These are phyloP conservation scores for Chloroidium sp. DNA, from an alignment of 163 green algal genomes.

Conservation along the genomic window DNA sequence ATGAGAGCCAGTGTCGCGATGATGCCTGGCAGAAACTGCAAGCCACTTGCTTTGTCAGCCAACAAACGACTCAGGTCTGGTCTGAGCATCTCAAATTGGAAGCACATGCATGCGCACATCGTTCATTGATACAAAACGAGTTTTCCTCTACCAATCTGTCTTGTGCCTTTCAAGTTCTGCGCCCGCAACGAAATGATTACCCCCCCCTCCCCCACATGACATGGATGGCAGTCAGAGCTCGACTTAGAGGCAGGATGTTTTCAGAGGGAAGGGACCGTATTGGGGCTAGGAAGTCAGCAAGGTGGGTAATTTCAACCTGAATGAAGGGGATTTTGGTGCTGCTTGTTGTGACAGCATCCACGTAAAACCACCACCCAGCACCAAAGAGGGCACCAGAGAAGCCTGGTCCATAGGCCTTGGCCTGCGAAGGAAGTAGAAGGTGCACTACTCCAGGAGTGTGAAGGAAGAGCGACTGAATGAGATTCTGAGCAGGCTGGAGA, in stretches of 20 bases:
- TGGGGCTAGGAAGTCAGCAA: too few species aligned
- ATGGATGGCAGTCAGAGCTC: too few species aligned
- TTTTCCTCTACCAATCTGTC: too few species aligned
- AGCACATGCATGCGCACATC: neutral
- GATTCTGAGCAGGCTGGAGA: too few species aligned
- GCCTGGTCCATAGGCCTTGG: slow-evolving; percentile 20
- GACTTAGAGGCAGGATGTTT: too few species aligned
- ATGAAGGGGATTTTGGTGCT: slow-evolving; percentile 45
- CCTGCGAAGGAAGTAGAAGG: slow-evolving; percentile 8
- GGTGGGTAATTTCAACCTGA: slow-evolving; percentile 23
- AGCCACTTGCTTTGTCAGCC: too few species aligned
- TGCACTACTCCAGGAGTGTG: neutral
- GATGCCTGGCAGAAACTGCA: slow-evolving; percentile 70
- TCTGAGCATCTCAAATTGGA: neutral
- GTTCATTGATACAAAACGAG: too few species aligned
- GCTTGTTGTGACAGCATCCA: slow-evolving; percentile 47
- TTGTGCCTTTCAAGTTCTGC: too few species aligned
- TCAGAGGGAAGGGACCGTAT: too few species aligned
- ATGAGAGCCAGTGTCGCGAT: slow-evolving; percentile 69
- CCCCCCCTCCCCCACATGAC: too few species aligned
- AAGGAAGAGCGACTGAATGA: neutral
- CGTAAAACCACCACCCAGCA: slow-evolving; percentile 53
- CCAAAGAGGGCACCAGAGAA: slow-evolving; percentile 16
- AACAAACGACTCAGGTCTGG: too few species aligned
- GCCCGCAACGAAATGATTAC: too few species aligned